phyloP scores from a whole-genome alignment of 306 rosid genomes.

The Glycine latifolia region DNA sequence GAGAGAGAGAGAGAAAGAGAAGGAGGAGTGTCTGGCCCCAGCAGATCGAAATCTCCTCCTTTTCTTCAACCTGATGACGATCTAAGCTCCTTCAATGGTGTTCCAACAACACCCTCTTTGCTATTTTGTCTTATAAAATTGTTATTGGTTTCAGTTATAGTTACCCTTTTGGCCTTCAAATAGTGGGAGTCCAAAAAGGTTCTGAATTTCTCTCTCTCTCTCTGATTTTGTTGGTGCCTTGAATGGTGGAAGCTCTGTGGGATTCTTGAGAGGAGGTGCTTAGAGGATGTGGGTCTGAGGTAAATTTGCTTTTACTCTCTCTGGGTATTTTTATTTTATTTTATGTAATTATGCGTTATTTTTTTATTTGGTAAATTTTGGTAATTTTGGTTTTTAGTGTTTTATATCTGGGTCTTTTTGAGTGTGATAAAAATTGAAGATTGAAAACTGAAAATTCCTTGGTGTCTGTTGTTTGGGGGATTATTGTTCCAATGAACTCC shows the following conservation, averaged over 20 bases:
- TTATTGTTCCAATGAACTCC: slow-evolving; percentile 50
- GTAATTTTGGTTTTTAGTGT: slow-evolving; percentile 49
- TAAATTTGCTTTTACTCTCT: slow-evolving; percentile 56
- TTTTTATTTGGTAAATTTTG: slow-evolving; percentile 45
- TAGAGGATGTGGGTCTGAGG: slow-evolving; percentile 86
- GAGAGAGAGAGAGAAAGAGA: slow-evolving; percentile 50
- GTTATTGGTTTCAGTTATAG: slow-evolving; percentile 47
- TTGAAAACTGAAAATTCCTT: slow-evolving; percentile 13
- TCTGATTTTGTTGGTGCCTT: slow-evolving; percentile 50
- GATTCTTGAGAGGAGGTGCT: slow-evolving; percentile 58
- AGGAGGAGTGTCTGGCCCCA: slow-evolving; percentile 75
- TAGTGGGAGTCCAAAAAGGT: slow-evolving; percentile 48
- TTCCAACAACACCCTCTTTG: slow-evolving; percentile 63
- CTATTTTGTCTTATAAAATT: slow-evolving; percentile 50
- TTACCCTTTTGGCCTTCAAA: slow-evolving; percentile 49
- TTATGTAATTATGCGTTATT: background rate
- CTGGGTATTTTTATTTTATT: slow-evolving; percentile 45
- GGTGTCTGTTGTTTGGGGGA: slow-evolving; percentile 41
- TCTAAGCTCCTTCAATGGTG: slow-evolving; percentile 79
- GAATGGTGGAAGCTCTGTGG: slow-evolving; percentile 62
- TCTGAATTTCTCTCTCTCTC: slow-evolving; percentile 41
- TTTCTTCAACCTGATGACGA: slow-evolving; percentile 75
- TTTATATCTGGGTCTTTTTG: slow-evolving; percentile 40
- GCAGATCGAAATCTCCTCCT: slow-evolving; percentile 89
- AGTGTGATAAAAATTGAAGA: slow-evolving; percentile 21